Percentiles rank a stretch among this genome's conserved stretches.
Evolutionary conservation across 2,329 filamentous ascomycete species (phyloP).

Genomic region (Colletotrichum siamense): DNA sequence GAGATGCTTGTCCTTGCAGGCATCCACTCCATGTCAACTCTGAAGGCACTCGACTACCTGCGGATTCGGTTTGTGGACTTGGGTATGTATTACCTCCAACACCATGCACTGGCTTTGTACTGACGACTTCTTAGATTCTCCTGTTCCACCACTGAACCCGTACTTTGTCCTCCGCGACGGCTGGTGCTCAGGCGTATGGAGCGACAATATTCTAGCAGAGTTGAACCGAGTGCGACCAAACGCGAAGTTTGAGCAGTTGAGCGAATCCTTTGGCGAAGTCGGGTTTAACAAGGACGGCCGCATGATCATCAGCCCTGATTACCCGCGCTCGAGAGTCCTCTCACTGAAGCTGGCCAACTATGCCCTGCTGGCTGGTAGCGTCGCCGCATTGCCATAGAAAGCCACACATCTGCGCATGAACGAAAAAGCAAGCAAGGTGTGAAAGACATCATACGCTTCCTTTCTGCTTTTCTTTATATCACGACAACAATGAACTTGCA

Average conservation of each 20-base stretch:
- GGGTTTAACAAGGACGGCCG: constrained; percentile 64
- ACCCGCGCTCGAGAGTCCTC: constrained; percentile 55
- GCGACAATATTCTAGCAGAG: constrained; percentile 66
- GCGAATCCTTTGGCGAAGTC: constrained; percentile 68
- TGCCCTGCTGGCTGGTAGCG: constrained; percentile 44
- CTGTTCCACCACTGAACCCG: constrained; percentile 73
- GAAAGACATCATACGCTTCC: neutral
- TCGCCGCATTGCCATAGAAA: constrained; percentile 9
- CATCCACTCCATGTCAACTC: constrained; percentile 63
- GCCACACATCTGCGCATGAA: neutral
- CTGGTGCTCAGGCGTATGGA: constrained; percentile 75
- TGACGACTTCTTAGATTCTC: constrained; percentile 60
- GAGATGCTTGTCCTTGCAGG: constrained; percentile 71
- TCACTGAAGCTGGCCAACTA: constrained; percentile 66
- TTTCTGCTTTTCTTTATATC: neutral
- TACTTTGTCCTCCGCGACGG: constrained; percentile 70
- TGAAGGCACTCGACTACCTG: constrained; percentile 66
- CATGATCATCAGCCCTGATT: constrained; percentile 61
- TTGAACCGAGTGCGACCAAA: constrained; percentile 64
- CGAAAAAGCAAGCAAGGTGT: neutral
- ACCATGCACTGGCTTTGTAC: neutral
- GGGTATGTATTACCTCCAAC: constrained; percentile 45
- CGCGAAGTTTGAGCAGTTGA: constrained; percentile 65
- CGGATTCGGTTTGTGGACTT: constrained; percentile 79
- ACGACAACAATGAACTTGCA: constrained; percentile 21